Conservation (phyloP, 768 basidiomycete species). For the Auriscalpium microsporum region DNA sequence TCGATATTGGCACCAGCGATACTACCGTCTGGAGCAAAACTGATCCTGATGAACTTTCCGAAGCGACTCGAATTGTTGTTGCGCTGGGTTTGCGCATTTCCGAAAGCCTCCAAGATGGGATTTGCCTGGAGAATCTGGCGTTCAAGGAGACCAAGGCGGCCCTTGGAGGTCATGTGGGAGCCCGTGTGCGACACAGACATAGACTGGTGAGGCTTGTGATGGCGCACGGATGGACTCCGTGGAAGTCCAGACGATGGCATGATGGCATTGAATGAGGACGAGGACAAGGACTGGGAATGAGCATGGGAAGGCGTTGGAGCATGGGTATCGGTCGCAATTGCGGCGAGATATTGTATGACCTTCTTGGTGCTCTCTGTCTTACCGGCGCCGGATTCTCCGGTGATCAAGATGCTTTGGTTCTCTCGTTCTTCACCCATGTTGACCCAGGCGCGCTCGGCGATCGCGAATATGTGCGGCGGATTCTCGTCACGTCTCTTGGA, state of each 20-base stretch:
- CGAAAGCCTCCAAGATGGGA: slow-evolving; percentile 95
- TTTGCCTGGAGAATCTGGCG: slow-evolving; percentile 96
- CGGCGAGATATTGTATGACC: slow-evolving; percentile 97
- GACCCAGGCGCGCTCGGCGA: slow-evolving; percentile 96
- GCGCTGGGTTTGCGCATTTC: slow-evolving; percentile 95
- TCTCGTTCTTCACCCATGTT: slow-evolving; percentile 97
- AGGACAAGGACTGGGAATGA: slow-evolving; percentile 53
- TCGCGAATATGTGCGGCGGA: slow-evolving; percentile 93
- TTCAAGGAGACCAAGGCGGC: slow-evolving; percentile 81
- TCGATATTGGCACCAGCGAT: slow-evolving; percentile 98
- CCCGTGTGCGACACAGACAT: slow-evolving; percentile 39
- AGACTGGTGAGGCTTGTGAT: slow-evolving; percentile 41
- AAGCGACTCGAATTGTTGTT: slow-evolving; percentile 99
- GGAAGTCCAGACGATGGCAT: slow-evolving; percentile 66
- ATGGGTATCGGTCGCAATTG: slow-evolving; percentile 83
- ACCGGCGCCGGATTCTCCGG: slow-evolving; percentile 98
- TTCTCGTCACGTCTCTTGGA: slow-evolving; percentile 84
- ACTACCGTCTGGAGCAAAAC: slow-evolving; percentile 86
- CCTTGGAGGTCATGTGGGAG: slow-evolving; percentile 45
- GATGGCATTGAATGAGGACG: slow-evolving; percentile 40
- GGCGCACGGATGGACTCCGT: slow-evolving; percentile 44
- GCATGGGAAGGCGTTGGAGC: slow-evolving; percentile 52
- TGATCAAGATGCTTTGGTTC: slow-evolving; percentile 96
- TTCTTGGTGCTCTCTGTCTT: slow-evolving; percentile 99
- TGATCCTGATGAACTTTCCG: slow-evolving; percentile 95